Evolutionary conservation across 2,329 filamentous ascomycete species (phyloP).

Genomic region (Talaromyces sp.): DNA sequence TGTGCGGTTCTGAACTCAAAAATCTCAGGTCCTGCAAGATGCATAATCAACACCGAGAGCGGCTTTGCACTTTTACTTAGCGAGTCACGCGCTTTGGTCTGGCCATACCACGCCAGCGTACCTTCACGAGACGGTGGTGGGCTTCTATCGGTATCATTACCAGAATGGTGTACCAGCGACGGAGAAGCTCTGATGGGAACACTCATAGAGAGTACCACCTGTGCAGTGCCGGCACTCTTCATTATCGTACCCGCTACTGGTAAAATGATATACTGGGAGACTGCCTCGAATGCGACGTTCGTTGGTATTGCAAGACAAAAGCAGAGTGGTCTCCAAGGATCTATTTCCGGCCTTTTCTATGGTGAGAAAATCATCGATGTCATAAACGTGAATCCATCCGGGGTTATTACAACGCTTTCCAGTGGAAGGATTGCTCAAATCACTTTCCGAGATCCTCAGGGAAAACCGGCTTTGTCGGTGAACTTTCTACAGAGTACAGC

Average conservation of each 20-base stretch:
- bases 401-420: constrained; percentile 80
- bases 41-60: constrained; percentile 60
- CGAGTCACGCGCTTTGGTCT: constrained; percentile 77
- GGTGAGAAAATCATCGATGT: constrained; percentile 75
- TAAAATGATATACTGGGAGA: constrained; percentile 92
- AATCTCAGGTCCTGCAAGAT: constrained; percentile 58
- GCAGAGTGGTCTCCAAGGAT: constrained; percentile 72
- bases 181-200: constrained; percentile 78
- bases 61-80: constrained; percentile 79
- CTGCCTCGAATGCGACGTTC: constrained; percentile 81
- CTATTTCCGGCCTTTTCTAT: constrained; percentile 68
- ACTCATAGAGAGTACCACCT: constrained; percentile 71
- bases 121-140: constrained; percentile 46
- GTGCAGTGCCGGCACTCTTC: constrained; percentile 79
- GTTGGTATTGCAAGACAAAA: constrained; percentile 79
- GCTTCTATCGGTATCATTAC: constrained; percentile 75
- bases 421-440: constrained; percentile 83
- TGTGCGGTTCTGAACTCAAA: constrained; percentile 18
- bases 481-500: constrained; percentile 64
- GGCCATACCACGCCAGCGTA: constrained; percentile 66
- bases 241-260: constrained; percentile 80
- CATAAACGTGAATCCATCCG: constrained; percentile 78
- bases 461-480: constrained; percentile 73
- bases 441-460: constrained; percentile 79
- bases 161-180: constrained; percentile 61